phyloP scores from a whole-genome alignment of 495 filamentous ascomycete species.

The Aspergillus cristatus region DNA sequence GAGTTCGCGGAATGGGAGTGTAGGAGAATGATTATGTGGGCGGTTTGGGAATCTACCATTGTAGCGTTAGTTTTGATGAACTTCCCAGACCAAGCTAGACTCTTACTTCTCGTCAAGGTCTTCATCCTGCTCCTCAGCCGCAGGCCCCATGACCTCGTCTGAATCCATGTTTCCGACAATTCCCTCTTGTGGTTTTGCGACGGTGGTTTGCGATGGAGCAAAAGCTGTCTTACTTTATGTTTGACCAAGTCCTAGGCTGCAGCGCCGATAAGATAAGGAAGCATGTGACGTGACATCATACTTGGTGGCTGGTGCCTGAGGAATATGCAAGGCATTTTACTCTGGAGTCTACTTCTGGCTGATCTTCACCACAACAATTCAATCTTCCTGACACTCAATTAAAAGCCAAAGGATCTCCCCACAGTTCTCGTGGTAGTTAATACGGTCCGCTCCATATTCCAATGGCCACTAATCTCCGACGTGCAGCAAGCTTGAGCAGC shows the following conservation, averaged over 20 bases:
- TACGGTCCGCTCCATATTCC: too few species aligned
- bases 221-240: not conserved
- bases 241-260: slow-evolving; percentile 21
- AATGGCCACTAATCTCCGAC: too few species aligned
- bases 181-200: not conserved
- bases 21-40: slow-evolving; percentile 68
- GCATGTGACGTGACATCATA: slow-evolving; percentile 17
- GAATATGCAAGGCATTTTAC: too few species aligned
- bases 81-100: not conserved
- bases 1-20: slow-evolving; percentile 76
- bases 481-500: too few species aligned
- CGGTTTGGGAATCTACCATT: slow-evolving; percentile 68
- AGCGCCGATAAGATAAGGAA: slow-evolving; percentile 21
- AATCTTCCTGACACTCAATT: too few species aligned
- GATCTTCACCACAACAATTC: too few species aligned
- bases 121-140: slow-evolving; percentile 32
- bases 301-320: too few species aligned
- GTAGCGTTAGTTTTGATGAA: slow-evolving; percentile 15
- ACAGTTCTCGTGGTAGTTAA: too few species aligned
- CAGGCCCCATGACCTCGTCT: slow-evolving; percentile 43
- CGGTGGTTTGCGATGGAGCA: not conserved
- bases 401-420: too few species aligned
- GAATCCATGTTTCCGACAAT: slow-evolving; percentile 30
- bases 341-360: too few species aligned
- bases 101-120: slow-evolving; percentile 59